phyloP scores from a whole-genome alignment of 139 green algal species.

The Protoeuglena noctilucae region DNA sequence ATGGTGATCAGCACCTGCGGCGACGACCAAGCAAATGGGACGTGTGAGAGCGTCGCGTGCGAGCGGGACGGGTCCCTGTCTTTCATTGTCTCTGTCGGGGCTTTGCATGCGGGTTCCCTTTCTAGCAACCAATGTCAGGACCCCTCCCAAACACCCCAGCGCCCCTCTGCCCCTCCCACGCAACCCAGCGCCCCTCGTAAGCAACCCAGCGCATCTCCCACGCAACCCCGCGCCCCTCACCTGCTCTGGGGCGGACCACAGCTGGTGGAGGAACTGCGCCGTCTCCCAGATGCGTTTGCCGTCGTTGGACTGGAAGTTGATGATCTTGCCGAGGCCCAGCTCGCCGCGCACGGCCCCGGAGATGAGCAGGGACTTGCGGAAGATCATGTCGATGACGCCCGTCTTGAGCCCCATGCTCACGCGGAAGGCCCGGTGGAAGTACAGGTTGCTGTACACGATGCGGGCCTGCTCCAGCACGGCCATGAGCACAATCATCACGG shows the following conservation, averaged over 20 bases:
- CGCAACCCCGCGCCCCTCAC: slow-evolving; percentile 8
- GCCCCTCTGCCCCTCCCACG: not conserved
- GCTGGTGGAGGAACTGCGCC: slow-evolving; percentile 61
- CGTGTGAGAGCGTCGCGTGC: not conserved
- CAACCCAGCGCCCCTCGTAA: too few relatives aligned
- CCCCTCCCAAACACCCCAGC: not conserved
- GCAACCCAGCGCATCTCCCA: too few relatives aligned
- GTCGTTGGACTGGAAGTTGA: slow-evolving; percentile 43
- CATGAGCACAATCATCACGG: slow-evolving; percentile 9
- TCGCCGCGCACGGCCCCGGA: slow-evolving; percentile 14
- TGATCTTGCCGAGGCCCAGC: slow-evolving; percentile 42
- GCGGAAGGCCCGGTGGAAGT: slow-evolving; percentile 70
- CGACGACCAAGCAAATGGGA: slow-evolving; percentile 48
- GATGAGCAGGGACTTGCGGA: not conserved
- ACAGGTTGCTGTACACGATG: slow-evolving; percentile 55
- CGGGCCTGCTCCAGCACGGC: slow-evolving; percentile 21
- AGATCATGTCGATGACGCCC: not conserved
- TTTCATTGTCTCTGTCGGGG: not conserved
- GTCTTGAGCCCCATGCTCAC: slow-evolving; percentile 53
- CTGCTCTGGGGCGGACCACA: slow-evolving; percentile 62
- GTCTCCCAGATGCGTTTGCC: slow-evolving; percentile 10
- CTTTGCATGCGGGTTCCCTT: not conserved
- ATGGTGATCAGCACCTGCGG: too few relatives aligned
- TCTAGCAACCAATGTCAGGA: slow-evolving; percentile 4
- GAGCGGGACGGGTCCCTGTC: not conserved